phyloP scores from a whole-genome alignment of 1,284 basidiomycete species.

The Neonothopanus nambi region DNA sequence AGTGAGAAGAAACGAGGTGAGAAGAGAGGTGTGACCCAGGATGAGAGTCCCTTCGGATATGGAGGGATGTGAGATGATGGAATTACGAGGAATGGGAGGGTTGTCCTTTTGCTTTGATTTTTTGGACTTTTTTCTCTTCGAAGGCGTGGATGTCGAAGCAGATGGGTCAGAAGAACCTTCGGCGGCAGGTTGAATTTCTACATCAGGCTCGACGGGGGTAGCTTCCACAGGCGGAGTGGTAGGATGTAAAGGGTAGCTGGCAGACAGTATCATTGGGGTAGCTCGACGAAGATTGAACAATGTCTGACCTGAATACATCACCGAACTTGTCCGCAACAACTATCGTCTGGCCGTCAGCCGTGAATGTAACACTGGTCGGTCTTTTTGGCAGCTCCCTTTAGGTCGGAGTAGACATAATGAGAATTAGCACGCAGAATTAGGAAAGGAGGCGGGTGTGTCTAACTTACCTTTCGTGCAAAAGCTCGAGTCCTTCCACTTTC shows the following conservation, averaged over 20 bases:
- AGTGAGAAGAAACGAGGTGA: slow-evolving; percentile 73
- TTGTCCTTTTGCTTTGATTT: slow-evolving; percentile 29
- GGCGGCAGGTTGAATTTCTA: not conserved
- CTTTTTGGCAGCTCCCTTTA: slow-evolving; percentile 75
- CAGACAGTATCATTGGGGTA: not conserved
- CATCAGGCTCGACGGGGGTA: not conserved
- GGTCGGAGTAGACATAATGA: slow-evolving; percentile 1
- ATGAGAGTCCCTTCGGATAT: slow-evolving; percentile 74
- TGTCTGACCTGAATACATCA: slow-evolving; percentile 71
- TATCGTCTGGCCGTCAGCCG: slow-evolving; percentile 56
- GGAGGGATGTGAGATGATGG: slow-evolving; percentile 66
- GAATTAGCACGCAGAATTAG: no score
- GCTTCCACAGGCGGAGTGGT: slow-evolving; percentile 8
- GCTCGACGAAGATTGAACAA: not conserved
- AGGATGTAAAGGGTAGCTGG: slow-evolving; percentile 55
- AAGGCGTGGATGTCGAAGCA: not conserved
- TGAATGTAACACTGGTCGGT: slow-evolving; percentile 65
- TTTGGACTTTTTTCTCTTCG: slow-evolving; percentile 18
- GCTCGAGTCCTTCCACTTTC: slow-evolving; percentile 54
- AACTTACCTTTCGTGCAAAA: slow-evolving; percentile 64
- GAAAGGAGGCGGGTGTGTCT: not conserved
- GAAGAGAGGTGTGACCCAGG: slow-evolving; percentile 83
- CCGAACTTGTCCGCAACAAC: slow-evolving; percentile 86
- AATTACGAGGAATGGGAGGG: slow-evolving; percentile 27
- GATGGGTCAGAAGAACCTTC: not conserved